Base-by-base conservation (phyloP, 352 stramenopile genomes). In the Globisporangium alternatum region DNA sequence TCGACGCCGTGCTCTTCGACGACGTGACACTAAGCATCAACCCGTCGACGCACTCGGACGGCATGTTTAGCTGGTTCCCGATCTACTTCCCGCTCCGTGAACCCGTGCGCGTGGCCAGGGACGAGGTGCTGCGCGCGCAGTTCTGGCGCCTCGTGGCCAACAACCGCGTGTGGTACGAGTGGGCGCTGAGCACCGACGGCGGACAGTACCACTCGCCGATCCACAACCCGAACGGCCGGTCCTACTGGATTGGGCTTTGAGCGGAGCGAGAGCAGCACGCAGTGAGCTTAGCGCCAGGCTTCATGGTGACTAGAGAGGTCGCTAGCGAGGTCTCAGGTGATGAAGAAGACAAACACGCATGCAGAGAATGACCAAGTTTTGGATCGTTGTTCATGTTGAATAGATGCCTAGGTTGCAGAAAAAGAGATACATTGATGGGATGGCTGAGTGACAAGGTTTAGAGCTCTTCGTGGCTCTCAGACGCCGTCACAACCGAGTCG, bases 61-160 rank as follows among this genome's bases (percentile, higher is more conserved):
- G 96, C 44, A 99, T 99, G 97, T 99, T 99, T 75, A 98, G 90
- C 59, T 99, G 98, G 98, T 99, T 99, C 77, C 97, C 98, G 25
- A 89, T 99, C 55, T 99, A 97, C 74, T 98, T 99, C 70, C 98
- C 98, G 13, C 75, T 99, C 28, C 84, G 84, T 6, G 74, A 94
- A 28, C 97, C 97, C 0, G 59, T 99, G 35, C 70, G 74, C 45
- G 86, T 99, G 54, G 78, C 81, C 44, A 71, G 86, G 37, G 83
- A 83, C 19, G 86, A 97, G 41, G 80, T 76, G 30, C 62, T 99
- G 0, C 74, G 81, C 17, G 91, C 97, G 41, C 86, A 88, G 61
- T 93, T 99, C 59, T 99, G 97, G 96, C 87, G 97, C 37, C 81
- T 93, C 61, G 88, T 86, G 22, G 77, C 84, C 33, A 79, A 81